A percentile compares a stretch with the other conserved stretches of the same genome.
Evolutionary conservation across 2,329 filamentous ascomycete species (phyloP).

Genomic region (Corinectria fuckeliana): DNA sequence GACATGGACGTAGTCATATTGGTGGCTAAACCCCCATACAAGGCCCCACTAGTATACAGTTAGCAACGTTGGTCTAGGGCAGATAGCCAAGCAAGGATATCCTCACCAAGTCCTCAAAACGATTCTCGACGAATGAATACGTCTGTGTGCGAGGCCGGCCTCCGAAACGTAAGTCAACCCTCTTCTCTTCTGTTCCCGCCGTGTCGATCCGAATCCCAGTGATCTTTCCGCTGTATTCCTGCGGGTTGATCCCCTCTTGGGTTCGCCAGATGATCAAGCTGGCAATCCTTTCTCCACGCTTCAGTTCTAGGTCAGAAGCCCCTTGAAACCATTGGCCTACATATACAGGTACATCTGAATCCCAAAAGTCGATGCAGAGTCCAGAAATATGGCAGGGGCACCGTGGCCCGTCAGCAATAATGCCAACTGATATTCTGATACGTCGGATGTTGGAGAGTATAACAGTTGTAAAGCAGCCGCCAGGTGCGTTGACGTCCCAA

Average conservation of each 20-base stretch:
- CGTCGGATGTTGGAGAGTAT: background rate
- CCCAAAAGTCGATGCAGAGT: constrained; percentile 14
- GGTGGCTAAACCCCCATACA: background rate
- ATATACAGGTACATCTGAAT: background rate
- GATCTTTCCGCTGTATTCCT: background rate
- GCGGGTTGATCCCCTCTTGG: background rate
- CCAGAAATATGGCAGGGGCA: background rate
- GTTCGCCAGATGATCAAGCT: constrained; percentile 3
- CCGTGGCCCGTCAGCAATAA: background rate
- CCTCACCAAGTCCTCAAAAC: constrained; percentile 2
- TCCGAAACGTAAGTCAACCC: background rate
- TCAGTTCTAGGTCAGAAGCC: background rate
- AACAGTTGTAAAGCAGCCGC: background rate
- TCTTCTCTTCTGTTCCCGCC: background rate
- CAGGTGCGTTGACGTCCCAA: background rate
- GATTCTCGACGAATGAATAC: background rate
- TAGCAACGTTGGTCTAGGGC: no score
- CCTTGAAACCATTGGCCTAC: constrained; percentile 12
- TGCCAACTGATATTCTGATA: background rate
- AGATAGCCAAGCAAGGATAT: no score
- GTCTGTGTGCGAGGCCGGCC: background rate
- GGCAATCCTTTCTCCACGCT: background rate
- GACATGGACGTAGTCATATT: background rate
- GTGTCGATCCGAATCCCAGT: constrained; percentile 7
- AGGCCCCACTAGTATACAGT: background rate